These are phyloP conservation scores for Falciphora oryzae DNA, from an alignment of 2,329 filamentous ascomycete genomes.

Conservation along the genomic window DNA sequence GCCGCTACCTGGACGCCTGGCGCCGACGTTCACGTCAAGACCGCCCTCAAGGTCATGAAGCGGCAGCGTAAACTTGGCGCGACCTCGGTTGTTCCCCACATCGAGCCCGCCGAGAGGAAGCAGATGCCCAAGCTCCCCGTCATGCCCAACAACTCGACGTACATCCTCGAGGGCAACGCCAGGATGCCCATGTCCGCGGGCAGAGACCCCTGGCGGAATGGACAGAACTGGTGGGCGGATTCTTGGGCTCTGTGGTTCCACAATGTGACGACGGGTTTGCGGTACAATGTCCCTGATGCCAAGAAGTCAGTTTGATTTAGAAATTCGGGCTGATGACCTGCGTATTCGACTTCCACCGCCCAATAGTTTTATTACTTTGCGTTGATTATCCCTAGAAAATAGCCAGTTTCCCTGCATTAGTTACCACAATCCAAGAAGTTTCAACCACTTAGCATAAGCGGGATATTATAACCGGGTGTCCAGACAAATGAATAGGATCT, in stretches of 20 bases:
- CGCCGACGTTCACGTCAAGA: conserved; percentile 34
- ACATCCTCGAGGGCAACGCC: conserved; percentile 19
- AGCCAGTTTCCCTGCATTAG: no score
- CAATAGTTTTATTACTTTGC: not conserved
- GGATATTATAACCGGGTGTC: no score
- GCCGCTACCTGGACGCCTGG: conserved; percentile 58
- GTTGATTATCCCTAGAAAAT: not conserved
- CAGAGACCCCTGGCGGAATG: conserved; percentile 23
- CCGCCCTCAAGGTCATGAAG: conserved; percentile 16
- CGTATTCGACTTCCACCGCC: not conserved
- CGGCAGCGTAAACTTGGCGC: conserved; percentile 14
- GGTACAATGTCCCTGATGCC: not conserved
- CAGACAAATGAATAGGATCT: no score
- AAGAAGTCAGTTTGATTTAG: not conserved
- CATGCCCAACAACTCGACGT: conserved; percentile 21
- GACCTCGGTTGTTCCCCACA: conserved; percentile 18
- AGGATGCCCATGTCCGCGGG: conserved; percentile 21
- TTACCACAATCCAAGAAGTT: no score
- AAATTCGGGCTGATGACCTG: not conserved
- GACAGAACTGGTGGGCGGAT: conserved; percentile 20
- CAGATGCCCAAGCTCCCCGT: conserved; percentile 16
- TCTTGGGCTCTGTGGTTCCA: conserved; percentile 11
- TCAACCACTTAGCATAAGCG: no score
- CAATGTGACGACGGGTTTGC: not conserved
- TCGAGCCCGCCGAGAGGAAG: conserved; percentile 16